A percentile compares a stretch with the other conserved stretches of the same genome.
These are phyloP conservation scores for Paecilomyces fulvus DNA, from an alignment of 2,329 filamentous ascomycete genomes.

Conservation along the genomic window DNA sequence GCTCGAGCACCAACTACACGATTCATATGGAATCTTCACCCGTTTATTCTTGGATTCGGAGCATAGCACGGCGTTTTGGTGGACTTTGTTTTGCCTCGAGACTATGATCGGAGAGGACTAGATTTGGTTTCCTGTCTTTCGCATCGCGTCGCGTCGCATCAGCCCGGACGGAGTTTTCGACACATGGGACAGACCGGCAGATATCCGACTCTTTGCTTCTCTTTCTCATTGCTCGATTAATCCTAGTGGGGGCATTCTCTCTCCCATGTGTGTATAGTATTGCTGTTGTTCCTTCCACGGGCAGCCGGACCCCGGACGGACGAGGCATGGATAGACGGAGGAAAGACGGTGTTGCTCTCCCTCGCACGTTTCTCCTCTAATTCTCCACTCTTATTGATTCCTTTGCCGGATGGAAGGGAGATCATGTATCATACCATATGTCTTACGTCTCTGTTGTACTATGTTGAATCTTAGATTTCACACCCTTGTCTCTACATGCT, in stretches of 20 bases:
- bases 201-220: not conserved
- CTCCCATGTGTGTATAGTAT: not conserved
- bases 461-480: not conserved
- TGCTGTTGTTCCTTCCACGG: not conserved
- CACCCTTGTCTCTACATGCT: not conserved
- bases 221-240: not conserved
- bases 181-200: not conserved
- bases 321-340: not conserved
- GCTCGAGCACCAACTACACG: not conserved
- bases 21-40: not conserved
- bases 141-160: slow-evolving; percentile 1
- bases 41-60: slow-evolving; percentile 11
- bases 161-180: not conserved
- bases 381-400: slow-evolving; percentile 16
- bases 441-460: slow-evolving; percentile 1
- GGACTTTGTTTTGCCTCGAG: slow-evolving; percentile 12
- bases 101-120: slow-evolving; percentile 7
- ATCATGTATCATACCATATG: slow-evolving; percentile 15
- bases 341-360: not conserved
- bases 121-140: not conserved
- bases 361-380: not conserved
- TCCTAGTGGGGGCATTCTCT: not conserved
- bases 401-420: slow-evolving; percentile 5
- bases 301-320: not conserved
- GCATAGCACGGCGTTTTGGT: slow-evolving; percentile 36